Percentiles rank a stretch among this genome's conserved stretches.
These are phyloP conservation scores for Neoascochyta sp. DNA, from an alignment of 2,329 filamentous ascomycete genomes.

Conservation along the genomic window DNA sequence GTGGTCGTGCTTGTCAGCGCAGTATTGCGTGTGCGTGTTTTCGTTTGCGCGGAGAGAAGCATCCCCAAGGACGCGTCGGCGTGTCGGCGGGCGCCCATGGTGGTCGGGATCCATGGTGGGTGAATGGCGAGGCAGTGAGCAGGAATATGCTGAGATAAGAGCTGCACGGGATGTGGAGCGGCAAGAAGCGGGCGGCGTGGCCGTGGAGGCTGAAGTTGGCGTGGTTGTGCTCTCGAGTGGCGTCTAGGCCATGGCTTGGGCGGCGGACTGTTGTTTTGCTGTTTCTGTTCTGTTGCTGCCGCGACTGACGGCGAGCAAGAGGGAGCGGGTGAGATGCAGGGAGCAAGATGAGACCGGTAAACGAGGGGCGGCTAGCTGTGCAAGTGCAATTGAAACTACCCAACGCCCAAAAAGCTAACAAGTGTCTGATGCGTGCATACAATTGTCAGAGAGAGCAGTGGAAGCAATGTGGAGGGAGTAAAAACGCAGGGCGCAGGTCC, in stretches of 20 bases:
- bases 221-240: constrained; percentile 8
- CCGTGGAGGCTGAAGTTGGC: constrained; percentile 11
- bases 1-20: constrained; percentile 17
- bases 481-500: too few relatives aligned
- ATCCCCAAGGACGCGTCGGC: constrained; percentile 33
- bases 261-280: constrained; percentile 16
- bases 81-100: constrained; percentile 31
- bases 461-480: constrained; percentile 8
- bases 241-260: constrained; percentile 16
- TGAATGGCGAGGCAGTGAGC: constrained; percentile 8
- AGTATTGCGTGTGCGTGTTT: constrained; percentile 15
- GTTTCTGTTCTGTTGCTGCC: constrained; percentile 21
- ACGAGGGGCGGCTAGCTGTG: constrained; percentile 26
- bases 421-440: constrained; percentile 33
- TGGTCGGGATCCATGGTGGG: constrained; percentile 29
- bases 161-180: constrained; percentile 16
- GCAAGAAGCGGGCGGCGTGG: constrained; percentile 16
- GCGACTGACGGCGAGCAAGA: constrained; percentile 16
- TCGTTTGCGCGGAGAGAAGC: constrained; percentile 34
- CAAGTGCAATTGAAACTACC: constrained; percentile 22
- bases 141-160: constrained; percentile 22
- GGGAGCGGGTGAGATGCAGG: too few relatives aligned
- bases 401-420: constrained; percentile 34
- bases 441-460: constrained; percentile 12
- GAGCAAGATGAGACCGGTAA: constrained; percentile 25